These are phyloP conservation scores for Orbilia oligospora DNA, from an alignment of 2,329 filamentous ascomycete genomes.

Conservation along the genomic window DNA sequence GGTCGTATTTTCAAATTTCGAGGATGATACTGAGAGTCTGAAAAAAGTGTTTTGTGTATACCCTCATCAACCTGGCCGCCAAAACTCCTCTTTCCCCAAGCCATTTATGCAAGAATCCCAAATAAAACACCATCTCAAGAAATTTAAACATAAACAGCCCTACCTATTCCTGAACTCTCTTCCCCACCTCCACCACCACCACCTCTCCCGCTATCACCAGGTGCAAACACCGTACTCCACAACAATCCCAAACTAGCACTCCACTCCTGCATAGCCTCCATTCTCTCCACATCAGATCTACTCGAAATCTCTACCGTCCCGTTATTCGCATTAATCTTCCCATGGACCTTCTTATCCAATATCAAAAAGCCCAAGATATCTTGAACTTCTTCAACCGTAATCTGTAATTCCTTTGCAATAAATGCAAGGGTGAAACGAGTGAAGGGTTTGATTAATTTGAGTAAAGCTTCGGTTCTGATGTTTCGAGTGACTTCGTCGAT, in stretches of 20 bases:
- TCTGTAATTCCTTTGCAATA: conserved; percentile 89
- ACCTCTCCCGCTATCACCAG: conserved; percentile 78
- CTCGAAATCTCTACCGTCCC: conserved; percentile 86
- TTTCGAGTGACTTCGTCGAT: conserved; percentile 99
- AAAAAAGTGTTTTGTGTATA: neutral
- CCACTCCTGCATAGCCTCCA: conserved; percentile 81
- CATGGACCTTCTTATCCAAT: conserved; percentile 86
- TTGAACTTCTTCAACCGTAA: conserved; percentile 86
- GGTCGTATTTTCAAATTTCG: neutral
- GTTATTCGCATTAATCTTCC: conserved; percentile 88
- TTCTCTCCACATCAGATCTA: conserved; percentile 79
- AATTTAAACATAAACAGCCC: conserved; percentile 40
- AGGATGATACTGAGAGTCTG: conserved; percentile 23
- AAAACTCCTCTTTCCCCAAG: neutral
- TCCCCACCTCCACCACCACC: conserved; percentile 26
- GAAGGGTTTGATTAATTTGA: conserved; percentile 95
- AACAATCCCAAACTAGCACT: conserved; percentile 78
- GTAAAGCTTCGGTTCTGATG: conserved; percentile 95
- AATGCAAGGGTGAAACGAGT: conserved; percentile 89
- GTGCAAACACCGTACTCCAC: conserved; percentile 80
- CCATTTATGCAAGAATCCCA: neutral
- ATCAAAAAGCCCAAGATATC: conserved; percentile 97
- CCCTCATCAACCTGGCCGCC: no score
- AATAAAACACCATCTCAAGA: neutral
- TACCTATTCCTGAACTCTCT: conserved; percentile 23